These are phyloP conservation scores for Litsea cubeba DNA, from an alignment of 164 flowering plant genomes.

Conservation along the genomic window DNA sequence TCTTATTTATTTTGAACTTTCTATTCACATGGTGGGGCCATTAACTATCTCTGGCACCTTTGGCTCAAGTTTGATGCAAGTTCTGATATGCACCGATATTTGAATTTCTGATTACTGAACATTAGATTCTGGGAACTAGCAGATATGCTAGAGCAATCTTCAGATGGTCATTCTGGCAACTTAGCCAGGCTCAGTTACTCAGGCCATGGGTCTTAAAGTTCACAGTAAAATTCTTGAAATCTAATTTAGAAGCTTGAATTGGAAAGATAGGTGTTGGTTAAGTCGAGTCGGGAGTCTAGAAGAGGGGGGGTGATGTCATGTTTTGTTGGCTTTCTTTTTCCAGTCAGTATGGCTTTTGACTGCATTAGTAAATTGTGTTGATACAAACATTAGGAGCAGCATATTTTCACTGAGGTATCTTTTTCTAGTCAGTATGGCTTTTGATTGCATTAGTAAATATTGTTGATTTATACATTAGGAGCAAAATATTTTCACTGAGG, in stretches of 20 bases:
- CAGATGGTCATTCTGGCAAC: conserved; percentile 70
- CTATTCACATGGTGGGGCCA: background rate
- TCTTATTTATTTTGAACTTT: background rate
- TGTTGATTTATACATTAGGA: no score
- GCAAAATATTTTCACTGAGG: no score
- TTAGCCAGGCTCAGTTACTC: conserved; percentile 63
- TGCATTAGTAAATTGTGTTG: no score
- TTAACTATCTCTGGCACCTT: background rate
- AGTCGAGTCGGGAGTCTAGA: conserved; percentile 33
- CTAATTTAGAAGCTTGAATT: conserved; percentile 37
- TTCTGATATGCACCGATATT: conserved; percentile 22
- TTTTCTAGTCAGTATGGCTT: conserved; percentile 21
- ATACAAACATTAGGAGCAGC: no score
- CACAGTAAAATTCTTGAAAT: conserved; percentile 27
- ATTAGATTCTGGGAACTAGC: conserved; percentile 73
- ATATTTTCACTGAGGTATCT: no score
- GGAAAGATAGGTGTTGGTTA: conserved; percentile 29
- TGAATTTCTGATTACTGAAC: conserved; percentile 47
- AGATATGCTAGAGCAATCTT: conserved; percentile 68
- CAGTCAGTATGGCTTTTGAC: conserved; percentile 5
- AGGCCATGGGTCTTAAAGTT: conserved; percentile 51
- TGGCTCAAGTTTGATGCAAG: conserved; percentile 17
- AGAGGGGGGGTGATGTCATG: conserved; percentile 37
- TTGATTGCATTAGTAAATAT: no score
- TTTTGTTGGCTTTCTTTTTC: conserved; percentile 24